A percentile compares a stretch with the other conserved stretches of the same genome.
phyloP scores from a whole-genome alignment of 169 alveolate species.

The Eimeria falciformis region DNA sequence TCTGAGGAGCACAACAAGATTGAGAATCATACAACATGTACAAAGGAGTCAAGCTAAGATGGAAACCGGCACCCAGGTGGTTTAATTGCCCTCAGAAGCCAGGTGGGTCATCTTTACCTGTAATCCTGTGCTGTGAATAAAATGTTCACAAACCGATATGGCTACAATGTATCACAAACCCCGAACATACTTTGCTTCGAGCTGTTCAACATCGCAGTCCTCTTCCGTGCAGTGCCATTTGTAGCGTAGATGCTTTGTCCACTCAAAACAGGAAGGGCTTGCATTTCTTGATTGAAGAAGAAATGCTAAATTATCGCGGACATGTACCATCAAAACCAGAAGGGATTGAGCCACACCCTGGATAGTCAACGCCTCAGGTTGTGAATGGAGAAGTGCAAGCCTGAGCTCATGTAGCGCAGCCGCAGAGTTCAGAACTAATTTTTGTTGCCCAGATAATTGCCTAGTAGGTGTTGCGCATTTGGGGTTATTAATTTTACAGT shows the following conservation, averaged over 20 bases:
- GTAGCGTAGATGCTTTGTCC: conserved; percentile 96
- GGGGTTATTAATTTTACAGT: too few species aligned
- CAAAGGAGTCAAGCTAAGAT: conserved; percentile 72
- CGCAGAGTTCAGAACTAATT: too few species aligned
- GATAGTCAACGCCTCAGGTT: conserved; percentile 88
- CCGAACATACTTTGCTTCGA: conserved; percentile 26
- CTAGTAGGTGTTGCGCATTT: too few species aligned
- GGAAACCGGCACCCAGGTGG: not conserved
- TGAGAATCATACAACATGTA: conserved; percentile 79
- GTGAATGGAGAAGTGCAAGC: conserved; percentile 90
- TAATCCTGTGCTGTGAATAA: conserved; percentile 87
- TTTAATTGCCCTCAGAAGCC: not conserved
- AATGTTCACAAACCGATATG: conserved; percentile 81
- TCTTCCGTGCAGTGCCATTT: conserved; percentile 85
- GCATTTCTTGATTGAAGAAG: conserved; percentile 79
- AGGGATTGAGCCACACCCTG: conserved; percentile 87
- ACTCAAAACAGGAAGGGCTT: conserved; percentile 91
- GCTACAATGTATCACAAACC: not conserved
- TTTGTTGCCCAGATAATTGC: too few species aligned
- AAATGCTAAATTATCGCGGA: conserved; percentile 86
- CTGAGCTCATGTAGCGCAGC: conserved; percentile 91
- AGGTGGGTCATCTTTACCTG: not conserved
- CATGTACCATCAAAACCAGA: conserved; percentile 83
- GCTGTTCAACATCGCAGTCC: conserved; percentile 68
- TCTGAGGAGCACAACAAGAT: conserved; percentile 84